Base-by-base conservation (phyloP, 768 basidiomycete species). In the Lanmaoa rubissima region DNA sequence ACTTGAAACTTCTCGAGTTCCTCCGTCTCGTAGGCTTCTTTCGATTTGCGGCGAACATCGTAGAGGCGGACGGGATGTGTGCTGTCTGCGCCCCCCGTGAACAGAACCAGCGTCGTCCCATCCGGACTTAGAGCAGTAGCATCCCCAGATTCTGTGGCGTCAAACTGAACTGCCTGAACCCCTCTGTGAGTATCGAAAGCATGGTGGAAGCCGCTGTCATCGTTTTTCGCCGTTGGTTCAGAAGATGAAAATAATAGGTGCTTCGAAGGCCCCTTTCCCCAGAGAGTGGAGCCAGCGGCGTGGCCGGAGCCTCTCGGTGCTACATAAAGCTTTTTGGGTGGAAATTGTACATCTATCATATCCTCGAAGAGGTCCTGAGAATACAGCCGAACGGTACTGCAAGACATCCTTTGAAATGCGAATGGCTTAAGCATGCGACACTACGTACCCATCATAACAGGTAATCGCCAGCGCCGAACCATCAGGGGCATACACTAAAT, bases 191-290 rank as follows among this genome's bases (percentile, higher is more conserved):
- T 58, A 63, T 87, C 83, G 50, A 83, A 81, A 5, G 74, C 80
- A 41, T 73, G 76, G 59, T 88, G 86, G 40, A 65, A 74, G 1
- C 85, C 84, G 4, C 61, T 60, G 6, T 68, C 63, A 12, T 48
- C 56, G 1, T 45, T 34, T 36, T 12, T 44, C 4, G 45, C 21
- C 52, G 13, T 60, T 5, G 82, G 78, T 59, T 86, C 85, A 1
- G 84, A 82, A 1, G 83, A 86, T 1, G 82, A 80, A 65, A 84
- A 85, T 14, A 87, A 58, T 12, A 73, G 56, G 14, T 74, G 60
- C 0, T 73, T 58, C 0, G 81, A 78, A 0, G 64, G 47, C 1
- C 68, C 77, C 19, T 35, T 43, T 2, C 86, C 86, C 86, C 86
- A 88, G 10, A 69, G 65, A 24, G 83, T 76, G 7, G 78, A 69